Evolutionary conservation across 305 asterid species (phyloP).

Genomic region (Solanum hybrid): DNA sequence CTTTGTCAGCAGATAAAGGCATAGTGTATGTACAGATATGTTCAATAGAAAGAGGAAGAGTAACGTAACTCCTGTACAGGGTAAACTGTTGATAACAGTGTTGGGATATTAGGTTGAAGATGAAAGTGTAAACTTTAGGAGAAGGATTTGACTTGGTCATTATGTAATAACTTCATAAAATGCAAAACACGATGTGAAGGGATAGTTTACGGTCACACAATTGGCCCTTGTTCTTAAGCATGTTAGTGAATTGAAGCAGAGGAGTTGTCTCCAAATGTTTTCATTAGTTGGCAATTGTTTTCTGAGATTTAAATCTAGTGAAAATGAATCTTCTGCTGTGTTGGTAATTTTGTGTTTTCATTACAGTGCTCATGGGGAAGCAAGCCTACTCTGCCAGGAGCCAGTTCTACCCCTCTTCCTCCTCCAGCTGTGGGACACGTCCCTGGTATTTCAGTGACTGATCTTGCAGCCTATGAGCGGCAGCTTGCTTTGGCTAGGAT

Average conservation of each 20-base stretch:
- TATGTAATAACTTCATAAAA: neutral
- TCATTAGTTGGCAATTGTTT: neutral
- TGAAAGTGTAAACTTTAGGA: neutral
- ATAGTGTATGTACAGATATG: neutral
- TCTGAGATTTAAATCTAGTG: neutral
- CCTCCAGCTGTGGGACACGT: slow-evolving; percentile 59
- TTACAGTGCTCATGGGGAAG: slow-evolving; percentile 92
- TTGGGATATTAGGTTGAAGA: neutral
- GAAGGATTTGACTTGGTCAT: neutral
- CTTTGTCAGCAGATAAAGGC: neutral
- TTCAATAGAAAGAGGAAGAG: neutral
- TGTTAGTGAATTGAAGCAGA: neutral
- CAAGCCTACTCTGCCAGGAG: slow-evolving; percentile 84
- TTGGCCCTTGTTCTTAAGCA: neutral
- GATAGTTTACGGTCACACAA: neutral
- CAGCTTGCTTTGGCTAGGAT: slow-evolving; percentile 59
- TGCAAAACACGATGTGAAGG: neutral
- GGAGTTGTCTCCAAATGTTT: neutral
- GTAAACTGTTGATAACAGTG: neutral
- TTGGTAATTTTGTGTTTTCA: neutral
- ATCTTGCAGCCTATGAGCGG: slow-evolving; percentile 57
- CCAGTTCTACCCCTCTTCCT: slow-evolving; percentile 69
- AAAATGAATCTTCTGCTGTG: neutral
- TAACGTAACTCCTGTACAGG: neutral
- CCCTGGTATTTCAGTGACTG: slow-evolving; percentile 49